Conservation (phyloP, 2,329 filamentous ascomycete species). For the Apiospora saccharicola region DNA sequence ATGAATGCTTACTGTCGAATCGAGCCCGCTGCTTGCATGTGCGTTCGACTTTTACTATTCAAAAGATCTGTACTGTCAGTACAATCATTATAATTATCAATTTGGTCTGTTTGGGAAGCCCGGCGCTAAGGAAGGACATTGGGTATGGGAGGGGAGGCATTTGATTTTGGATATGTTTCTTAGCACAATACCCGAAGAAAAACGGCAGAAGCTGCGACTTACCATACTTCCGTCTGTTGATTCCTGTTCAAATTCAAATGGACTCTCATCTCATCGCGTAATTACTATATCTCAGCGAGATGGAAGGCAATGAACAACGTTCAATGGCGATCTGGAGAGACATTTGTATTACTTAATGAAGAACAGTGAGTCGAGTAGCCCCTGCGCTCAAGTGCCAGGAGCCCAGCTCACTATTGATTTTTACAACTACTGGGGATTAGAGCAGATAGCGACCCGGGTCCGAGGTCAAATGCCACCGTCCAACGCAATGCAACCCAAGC, state of each 20-base stretch:
- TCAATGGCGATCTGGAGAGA: neutral
- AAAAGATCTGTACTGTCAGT: neutral
- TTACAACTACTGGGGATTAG: neutral
- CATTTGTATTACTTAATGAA: neutral
- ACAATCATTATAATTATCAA: neutral
- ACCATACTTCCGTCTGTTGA: neutral
- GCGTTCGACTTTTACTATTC: neutral
- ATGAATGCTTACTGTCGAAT: neutral
- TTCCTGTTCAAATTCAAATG: neutral
- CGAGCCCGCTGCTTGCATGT: neutral
- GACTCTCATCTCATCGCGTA: neutral
- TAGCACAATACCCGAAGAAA: slow-evolving; percentile 2
- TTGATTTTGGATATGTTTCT: neutral
- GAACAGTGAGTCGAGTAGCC: neutral
- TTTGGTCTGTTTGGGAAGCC: neutral
- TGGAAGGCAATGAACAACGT: neutral
- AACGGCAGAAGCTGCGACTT: neutral
- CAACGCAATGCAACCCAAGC: slow-evolving; percentile 10
- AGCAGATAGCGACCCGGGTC: neutral
- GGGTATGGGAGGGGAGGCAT: neutral
- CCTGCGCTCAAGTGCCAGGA: neutral
- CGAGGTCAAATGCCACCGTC: neutral
- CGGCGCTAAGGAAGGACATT: neutral
- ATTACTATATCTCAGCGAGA: neutral
- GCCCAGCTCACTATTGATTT: neutral